Percentiles rank a stretch among this genome's conserved stretches.
These are phyloP conservation scores for Acanthamoeba culbertsoni DNA, from an alignment of 208 protist genomes.

Conservation along the genomic window DNA sequence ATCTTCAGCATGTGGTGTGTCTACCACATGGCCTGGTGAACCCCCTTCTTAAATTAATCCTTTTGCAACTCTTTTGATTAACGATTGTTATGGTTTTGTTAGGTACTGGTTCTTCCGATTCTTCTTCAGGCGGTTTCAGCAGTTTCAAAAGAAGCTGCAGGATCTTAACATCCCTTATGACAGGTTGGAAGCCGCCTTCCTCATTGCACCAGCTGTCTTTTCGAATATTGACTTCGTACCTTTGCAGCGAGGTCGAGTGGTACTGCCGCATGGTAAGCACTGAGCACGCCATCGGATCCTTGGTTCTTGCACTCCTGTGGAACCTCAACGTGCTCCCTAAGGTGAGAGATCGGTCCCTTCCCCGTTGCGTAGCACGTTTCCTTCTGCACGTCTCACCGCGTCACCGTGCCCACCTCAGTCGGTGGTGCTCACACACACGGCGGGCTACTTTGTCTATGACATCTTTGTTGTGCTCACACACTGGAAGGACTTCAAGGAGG, in stretches of 20 bases:
- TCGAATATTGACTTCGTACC: neutral
- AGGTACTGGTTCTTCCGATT: constrained; percentile 40
- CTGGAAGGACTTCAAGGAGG: constrained; percentile 14
- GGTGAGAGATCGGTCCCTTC: neutral
- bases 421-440: constrained; percentile 29
- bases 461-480: constrained; percentile 42
- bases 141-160: constrained; percentile 31
- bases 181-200: neutral
- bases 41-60: neutral
- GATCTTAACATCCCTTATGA: constrained; percentile 54
- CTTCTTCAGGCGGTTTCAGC: neutral
- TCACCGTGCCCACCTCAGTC: too few relatives aligned
- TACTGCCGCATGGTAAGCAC: constrained; percentile 22
- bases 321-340: constrained; percentile 33
- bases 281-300: constrained; percentile 8
- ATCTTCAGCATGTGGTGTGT: constrained; percentile 50
- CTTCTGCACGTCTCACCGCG: too few relatives aligned
- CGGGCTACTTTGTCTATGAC: constrained; percentile 49
- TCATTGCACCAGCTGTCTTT: neutral
- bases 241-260: constrained; percentile 52
- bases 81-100: neutral
- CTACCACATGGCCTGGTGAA: constrained; percentile 47
- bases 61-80: neutral
- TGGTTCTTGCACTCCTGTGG: constrained; percentile 17
- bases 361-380: too few relatives aligned